Percentiles rank a stretch among this genome's conserved stretches.
Conservation (phyloP, 2,329 filamentous ascomycete species). For the Penicillium concentricum region DNA sequence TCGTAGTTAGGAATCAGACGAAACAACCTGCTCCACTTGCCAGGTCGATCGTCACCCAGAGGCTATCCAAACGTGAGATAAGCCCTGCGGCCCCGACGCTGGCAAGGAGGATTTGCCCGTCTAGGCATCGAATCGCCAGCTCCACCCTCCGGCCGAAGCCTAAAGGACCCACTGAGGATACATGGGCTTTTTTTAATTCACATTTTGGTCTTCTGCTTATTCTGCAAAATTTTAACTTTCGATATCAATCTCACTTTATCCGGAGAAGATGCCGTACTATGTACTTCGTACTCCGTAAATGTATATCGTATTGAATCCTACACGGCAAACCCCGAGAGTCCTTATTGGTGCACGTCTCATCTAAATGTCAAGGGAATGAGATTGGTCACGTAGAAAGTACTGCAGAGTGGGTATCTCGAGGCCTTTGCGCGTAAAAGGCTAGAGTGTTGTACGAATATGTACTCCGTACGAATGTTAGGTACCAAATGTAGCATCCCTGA, state of each 20-base stretch:
- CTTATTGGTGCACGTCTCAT: constrained; percentile 8
- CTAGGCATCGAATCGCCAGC: constrained; percentile 24
- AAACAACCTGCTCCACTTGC: constrained; percentile 17
- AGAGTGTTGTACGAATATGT: background rate
- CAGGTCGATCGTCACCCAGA: constrained; percentile 20
- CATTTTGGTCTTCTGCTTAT: background rate
- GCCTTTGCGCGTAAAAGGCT: background rate
- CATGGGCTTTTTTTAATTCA: background rate
- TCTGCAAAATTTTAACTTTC: background rate
- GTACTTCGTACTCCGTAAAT: background rate
- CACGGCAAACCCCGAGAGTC: background rate
- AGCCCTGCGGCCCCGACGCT: constrained; percentile 24
- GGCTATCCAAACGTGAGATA: constrained; percentile 20
- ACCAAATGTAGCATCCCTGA: background rate
- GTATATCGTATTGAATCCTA: background rate
- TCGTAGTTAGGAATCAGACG: background rate
- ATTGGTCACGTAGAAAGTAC: constrained; percentile 14
- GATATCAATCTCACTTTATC: background rate
- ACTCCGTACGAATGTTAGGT: background rate
- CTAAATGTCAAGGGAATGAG: constrained; percentile 8
- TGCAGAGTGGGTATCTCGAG: constrained; percentile 1
- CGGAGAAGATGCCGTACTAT: background rate
- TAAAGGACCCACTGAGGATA: constrained; percentile 16
- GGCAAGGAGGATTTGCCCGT: constrained; percentile 23
- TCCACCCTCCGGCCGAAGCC: constrained; percentile 22